Evolutionary conservation across 2,329 filamentous ascomycete genomes (phyloP).

Genomic region (Tolypocladium sp.): DNA sequence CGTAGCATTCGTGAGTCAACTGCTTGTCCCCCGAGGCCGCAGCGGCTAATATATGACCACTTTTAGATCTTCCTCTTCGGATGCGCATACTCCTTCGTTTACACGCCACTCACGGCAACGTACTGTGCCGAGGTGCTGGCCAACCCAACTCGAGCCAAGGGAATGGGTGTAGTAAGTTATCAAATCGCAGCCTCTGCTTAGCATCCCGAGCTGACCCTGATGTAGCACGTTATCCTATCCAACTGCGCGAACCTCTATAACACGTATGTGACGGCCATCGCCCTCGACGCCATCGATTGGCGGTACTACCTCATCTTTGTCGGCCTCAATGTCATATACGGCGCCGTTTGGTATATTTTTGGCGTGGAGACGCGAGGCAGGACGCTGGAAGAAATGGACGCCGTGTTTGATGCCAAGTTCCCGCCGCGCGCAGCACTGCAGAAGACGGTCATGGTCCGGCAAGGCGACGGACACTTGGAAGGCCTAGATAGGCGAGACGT

Average conservation of each 20-base stretch:
- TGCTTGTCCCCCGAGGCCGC: background rate
- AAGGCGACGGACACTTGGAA: constrained; percentile 10
- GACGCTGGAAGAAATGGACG: constrained; percentile 35
- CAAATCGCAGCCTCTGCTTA: background rate
- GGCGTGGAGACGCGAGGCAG: constrained; percentile 20
- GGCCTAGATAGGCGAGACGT: constrained; percentile 1
- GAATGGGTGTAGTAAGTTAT: constrained; percentile 20
- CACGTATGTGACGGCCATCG: constrained; percentile 20
- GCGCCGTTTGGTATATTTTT: constrained; percentile 16
- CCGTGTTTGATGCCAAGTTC: constrained; percentile 27
- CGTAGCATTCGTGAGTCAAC: constrained; percentile 31
- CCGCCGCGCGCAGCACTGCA: constrained; percentile 27
- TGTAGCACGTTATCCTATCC: constrained; percentile 15
- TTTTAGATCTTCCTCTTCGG: constrained; percentile 40
- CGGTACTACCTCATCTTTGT: constrained; percentile 22
- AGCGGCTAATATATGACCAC: constrained; percentile 10
- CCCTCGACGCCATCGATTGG: constrained; percentile 19
- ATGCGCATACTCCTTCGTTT: constrained; percentile 40
- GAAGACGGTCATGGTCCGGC: constrained; percentile 18
- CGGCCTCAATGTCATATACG: constrained; percentile 19
- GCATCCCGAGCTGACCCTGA: constrained; percentile 1
- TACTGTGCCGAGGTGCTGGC: constrained; percentile 24
- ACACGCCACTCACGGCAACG: constrained; percentile 34
- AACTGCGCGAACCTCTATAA: constrained; percentile 22
- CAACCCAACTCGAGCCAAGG: constrained; percentile 23